Base-by-base conservation (phyloP, 495 filamentous ascomycete genomes). In the Aspergillus bertholletiae region DNA sequence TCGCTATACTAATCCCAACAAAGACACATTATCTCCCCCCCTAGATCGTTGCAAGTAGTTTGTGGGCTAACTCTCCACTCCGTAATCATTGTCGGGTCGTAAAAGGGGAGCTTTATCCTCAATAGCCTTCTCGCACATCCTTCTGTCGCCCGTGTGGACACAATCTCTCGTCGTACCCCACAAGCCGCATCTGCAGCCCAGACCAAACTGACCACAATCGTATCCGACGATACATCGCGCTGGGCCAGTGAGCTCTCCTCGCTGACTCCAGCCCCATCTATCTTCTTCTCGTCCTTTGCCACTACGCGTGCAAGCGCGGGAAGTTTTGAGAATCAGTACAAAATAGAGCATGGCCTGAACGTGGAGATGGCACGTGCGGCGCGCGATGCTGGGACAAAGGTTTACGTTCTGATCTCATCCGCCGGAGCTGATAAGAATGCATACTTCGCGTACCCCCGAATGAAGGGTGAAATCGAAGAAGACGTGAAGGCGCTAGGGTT, bases 391-490 rank as follows among this genome's bases (percentile, higher is more conserved):
- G 87, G 87, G 2, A 75, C 79, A 18, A 80, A 82, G 56, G 82
- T 80, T 30, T 91, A 83, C 60, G 85, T 90, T 2, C 79, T 92
- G 52, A 76, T 90, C 34, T 90, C 87, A 0, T 72, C 75, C 18
- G 66, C 56, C 3, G 80, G 80, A 20, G 77, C 80, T 0, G 74
- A 65, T 34, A 76, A 78, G 13, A 58, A 70, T 12, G 80, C 79
- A 0, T 53, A 53, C 1, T 57, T 82, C 3, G 75, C 82, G 0
- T 91, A 93, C 63, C 46, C 70, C 3, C 77, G 81, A 60, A 92
- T 95, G 87, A 96, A 96, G 74, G 79, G 76, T 12, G 86, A 90
- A 61, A 80, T 92, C 30, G 91, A 96, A 62, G 85, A 92, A 27
- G 77, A 84, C n/a, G 76, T 92, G 27, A 81, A 84, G 65, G 77